These are phyloP conservation scores for Beauveria medogensis DNA, from an alignment of 2,329 filamentous ascomycete genomes.

Conservation along the genomic window DNA sequence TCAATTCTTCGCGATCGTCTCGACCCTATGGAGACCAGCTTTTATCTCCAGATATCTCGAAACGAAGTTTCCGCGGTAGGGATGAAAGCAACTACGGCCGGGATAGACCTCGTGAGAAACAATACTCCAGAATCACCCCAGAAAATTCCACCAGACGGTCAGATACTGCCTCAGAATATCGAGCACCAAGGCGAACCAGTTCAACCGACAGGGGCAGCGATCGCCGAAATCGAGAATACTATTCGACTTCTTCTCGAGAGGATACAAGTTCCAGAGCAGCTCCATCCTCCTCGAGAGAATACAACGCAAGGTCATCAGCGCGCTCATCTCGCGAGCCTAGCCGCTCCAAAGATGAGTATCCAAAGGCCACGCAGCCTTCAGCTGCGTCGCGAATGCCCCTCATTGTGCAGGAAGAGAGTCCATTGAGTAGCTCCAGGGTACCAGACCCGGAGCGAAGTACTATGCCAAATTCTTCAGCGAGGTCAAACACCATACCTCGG, in stretches of 20 bases:
- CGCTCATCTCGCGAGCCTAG: constrained; percentile 23
- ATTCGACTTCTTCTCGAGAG: constrained; percentile 15
- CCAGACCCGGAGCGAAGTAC: neutral
- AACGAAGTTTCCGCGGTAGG: constrained; percentile 31
- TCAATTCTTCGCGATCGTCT: constrained; percentile 20
- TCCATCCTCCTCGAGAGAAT: neutral
- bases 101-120: constrained; percentile 6
- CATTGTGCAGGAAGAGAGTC: constrained; percentile 27
- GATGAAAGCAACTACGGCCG: constrained; percentile 32
- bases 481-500: neutral
- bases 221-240: constrained; percentile 20
- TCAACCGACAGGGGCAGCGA: constrained; percentile 27
- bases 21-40: constrained; percentile 25
- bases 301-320: constrained; percentile 13
- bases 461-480: neutral
- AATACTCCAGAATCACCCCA: neutral
- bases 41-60: constrained; percentile 35
- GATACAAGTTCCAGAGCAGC: neutral
- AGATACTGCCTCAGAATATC: constrained; percentile 20
- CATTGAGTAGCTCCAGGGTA: constrained; percentile 1
- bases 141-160: constrained; percentile 8
- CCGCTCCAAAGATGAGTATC: constrained; percentile 32
- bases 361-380: constrained; percentile 21
- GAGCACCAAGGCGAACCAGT: constrained; percentile 19
- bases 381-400: constrained; percentile 27